These are phyloP conservation scores for Calendula officinalis DNA, from an alignment of 129 eudicot genomes.

Conservation along the genomic window DNA sequence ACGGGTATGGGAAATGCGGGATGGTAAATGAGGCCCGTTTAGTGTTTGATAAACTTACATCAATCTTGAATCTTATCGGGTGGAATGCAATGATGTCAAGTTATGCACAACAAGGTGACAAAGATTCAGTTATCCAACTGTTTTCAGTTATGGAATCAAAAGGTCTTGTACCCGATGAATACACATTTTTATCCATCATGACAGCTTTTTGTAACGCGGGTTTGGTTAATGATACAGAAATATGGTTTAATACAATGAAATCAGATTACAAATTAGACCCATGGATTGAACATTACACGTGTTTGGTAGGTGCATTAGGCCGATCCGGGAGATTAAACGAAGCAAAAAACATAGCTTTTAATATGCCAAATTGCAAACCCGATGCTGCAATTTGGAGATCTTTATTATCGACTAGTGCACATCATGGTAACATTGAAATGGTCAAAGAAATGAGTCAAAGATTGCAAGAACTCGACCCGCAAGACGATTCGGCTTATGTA, in stretches of 20 bases:
- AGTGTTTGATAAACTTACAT: conserved; percentile 47
- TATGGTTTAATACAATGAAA: conserved; percentile 61
- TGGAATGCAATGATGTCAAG: conserved; percentile 87
- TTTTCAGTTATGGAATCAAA: conserved; percentile 47
- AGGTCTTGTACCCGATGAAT: conserved; percentile 58
- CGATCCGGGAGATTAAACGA: conserved; percentile 58
- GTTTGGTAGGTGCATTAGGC: conserved; percentile 71
- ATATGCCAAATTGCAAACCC: conserved; percentile 58
- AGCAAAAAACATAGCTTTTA: conserved; percentile 61
- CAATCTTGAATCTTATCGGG: conserved; percentile 47
- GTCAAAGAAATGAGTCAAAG: conserved; percentile 60
- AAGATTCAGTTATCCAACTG: conserved; percentile 41
- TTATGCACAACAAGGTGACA: conserved; percentile 80
- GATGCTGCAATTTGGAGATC: conserved; percentile 87
- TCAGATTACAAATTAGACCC: conserved; percentile 51
- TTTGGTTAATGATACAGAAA: conserved; percentile 45
- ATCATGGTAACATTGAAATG: conserved; percentile 41
- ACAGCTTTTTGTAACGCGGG: conserved; percentile 73
- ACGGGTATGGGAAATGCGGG: conserved; percentile 85
- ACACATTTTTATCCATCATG: conserved; percentile 65
- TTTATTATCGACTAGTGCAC: conserved; percentile 53
- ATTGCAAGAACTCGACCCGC: conserved; percentile 56
- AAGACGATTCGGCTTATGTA: conserved; percentile 83
- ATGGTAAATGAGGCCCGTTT: conserved; percentile 56
- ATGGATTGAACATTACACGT: conserved; percentile 80